Evolutionary conservation across 116 monocot species (phyloP).

Genomic region (Papilionanthe hybrid): DNA sequence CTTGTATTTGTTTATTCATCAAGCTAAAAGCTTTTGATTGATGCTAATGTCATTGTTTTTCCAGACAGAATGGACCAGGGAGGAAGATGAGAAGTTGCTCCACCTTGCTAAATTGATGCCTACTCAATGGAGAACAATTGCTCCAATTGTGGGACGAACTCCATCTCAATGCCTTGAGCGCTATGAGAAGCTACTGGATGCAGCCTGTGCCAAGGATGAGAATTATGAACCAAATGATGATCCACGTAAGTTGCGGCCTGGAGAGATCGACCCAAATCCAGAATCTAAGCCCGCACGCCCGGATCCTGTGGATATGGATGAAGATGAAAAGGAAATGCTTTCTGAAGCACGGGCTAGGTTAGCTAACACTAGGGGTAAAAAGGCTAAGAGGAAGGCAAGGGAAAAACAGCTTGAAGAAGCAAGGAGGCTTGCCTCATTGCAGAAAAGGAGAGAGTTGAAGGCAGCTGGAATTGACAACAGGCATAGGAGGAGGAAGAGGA

Average conservation of each 20-base stretch:
- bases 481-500: constrained; percentile 78
- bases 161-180: constrained; percentile 97
- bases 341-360: constrained; percentile 92
- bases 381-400: constrained; percentile 92
- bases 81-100: constrained; percentile 96
- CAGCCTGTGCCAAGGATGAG: constrained; percentile 93
- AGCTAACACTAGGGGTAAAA: constrained; percentile 88
- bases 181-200: constrained; percentile 94
- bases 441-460: constrained; percentile 89
- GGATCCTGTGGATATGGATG: constrained; percentile 99
- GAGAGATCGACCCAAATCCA: constrained; percentile 97
- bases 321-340: constrained; percentile 99
- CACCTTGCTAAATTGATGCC: constrained; percentile 99
- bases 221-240: constrained; percentile 88
- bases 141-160: constrained; percentile 92
- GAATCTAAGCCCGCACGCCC: constrained; percentile 97
- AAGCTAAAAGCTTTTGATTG: not conserved
- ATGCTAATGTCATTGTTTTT: constrained; percentile 4
- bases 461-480: constrained; percentile 90
- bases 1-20: not conserved
- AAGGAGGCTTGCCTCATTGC: constrained; percentile 87
- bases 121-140: constrained; percentile 98
- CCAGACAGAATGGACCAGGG: constrained; percentile 99
- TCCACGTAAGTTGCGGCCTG: constrained; percentile 88
- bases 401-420: constrained; percentile 97